These are phyloP conservation scores for Pseudogymnoascus pannorum DNA, from an alignment of 2,329 filamentous ascomycete species.

Conservation along the genomic window DNA sequence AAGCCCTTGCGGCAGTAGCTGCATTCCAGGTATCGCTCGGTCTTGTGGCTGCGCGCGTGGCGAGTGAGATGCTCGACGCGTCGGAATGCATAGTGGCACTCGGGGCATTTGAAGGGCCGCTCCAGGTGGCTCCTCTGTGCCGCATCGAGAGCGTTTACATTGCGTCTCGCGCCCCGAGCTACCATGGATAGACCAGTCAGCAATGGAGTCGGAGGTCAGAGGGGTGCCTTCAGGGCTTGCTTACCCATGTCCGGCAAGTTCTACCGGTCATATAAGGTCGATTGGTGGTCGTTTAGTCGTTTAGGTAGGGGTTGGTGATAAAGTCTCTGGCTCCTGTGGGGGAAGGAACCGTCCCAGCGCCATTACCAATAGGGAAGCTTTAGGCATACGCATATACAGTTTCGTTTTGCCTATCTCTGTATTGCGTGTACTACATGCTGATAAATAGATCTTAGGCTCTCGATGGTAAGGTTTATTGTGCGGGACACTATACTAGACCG, in stretches of 20 bases:
- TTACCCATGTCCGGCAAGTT: not conserved
- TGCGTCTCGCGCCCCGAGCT: not conserved
- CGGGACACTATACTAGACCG: too few species aligned
- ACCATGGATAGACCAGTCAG: not conserved
- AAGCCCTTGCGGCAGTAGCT: constrained; percentile 20
- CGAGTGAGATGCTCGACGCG: constrained; percentile 21
- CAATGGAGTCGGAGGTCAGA: not conserved
- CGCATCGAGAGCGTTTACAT: not conserved
- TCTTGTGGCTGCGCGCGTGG: constrained; percentile 20
- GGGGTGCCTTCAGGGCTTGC: not conserved
- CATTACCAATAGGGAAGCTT: too few species aligned
- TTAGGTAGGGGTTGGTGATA: not conserved
- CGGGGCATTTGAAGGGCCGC: constrained; percentile 14
- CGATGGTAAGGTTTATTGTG: not conserved
- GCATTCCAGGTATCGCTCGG: constrained; percentile 20
- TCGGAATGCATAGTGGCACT: constrained; percentile 21
- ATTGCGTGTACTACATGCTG: not conserved
- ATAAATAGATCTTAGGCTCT: not conserved
- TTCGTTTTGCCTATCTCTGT: not conserved
- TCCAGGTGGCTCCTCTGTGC: not conserved
- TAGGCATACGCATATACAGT: not conserved
- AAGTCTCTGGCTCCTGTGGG: not conserved
- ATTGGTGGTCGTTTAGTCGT: not conserved
- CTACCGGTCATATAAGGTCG: not conserved
- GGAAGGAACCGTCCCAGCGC: not conserved